phyloP scores from a whole-genome alignment of 2,329 filamentous ascomycete species.

The Aspergillus pseudotamarii region DNA sequence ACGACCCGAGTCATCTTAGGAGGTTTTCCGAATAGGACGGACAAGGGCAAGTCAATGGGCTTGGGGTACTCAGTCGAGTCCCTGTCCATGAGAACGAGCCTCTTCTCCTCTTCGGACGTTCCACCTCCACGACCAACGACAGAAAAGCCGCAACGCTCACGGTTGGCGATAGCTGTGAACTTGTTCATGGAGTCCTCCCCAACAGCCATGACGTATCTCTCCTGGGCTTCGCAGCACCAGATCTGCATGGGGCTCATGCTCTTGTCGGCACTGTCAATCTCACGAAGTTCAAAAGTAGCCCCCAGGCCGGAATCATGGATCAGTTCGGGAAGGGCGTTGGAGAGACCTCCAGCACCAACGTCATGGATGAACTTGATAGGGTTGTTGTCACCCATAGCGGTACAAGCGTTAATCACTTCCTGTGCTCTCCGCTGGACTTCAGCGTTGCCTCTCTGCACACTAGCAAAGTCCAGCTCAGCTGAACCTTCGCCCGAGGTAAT shows the following conservation, averaged over 20 bases:
- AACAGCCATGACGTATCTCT: conserved; percentile 90
- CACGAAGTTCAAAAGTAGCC: conserved; percentile 89
- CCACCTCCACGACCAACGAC: conserved; percentile 79
- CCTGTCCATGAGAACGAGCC: conserved; percentile 78
- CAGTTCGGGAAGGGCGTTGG: conserved; percentile 81
- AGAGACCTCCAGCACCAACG: conserved; percentile 88
- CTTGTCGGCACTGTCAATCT: conserved; percentile 85
- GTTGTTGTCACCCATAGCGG: conserved; percentile 78
- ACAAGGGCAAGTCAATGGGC: conserved; percentile 88
- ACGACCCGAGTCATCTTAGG: conserved; percentile 79
- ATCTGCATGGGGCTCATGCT: conserved; percentile 96
- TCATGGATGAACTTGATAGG: conserved; percentile 98
- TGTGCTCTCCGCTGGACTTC: conserved; percentile 95
- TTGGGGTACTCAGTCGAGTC: conserved; percentile 73
- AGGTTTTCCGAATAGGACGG: conserved; percentile 82
- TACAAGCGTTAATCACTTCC: conserved; percentile 96
- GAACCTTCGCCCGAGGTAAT: conserved; percentile 85
- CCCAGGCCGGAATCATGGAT: conserved; percentile 91
- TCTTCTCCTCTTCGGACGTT: conserved; percentile 66
- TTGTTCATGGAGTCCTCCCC: conserved; percentile 76
- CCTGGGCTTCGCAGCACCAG: conserved; percentile 97
- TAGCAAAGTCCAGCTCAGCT: conserved; percentile 93
- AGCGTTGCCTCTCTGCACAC: conserved; percentile 94
- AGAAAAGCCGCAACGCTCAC: conserved; percentile 91
- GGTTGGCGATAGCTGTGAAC: conserved; percentile 68